phyloP scores from a whole-genome alignment of 2,329 filamentous ascomycete genomes.

The Exophiala sp. region DNA sequence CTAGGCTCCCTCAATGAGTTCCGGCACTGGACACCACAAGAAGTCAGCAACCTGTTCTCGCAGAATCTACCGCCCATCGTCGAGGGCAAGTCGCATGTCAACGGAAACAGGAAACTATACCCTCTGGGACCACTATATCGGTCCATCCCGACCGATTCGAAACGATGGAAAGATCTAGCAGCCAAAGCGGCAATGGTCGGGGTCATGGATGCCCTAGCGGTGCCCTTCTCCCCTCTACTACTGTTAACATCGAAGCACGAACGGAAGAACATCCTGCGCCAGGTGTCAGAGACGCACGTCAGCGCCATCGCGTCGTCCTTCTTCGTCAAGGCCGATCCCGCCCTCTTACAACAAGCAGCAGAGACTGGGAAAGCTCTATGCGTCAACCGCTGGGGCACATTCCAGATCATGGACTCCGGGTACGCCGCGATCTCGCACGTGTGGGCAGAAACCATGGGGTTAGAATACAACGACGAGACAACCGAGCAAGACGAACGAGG shows the following conservation, averaged over 20 bases:
- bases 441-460: background rate
- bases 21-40: background rate
- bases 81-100: background rate
- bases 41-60: background rate
- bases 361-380: background rate
- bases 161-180: background rate
- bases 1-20: background rate
- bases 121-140: background rate
- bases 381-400: background rate
- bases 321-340: background rate
- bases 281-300: background rate
- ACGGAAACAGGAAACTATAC: background rate
- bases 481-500: background rate
- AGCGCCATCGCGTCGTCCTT: background rate
- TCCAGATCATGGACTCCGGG: background rate
- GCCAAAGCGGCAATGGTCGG: background rate
- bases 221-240: background rate
- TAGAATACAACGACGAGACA: background rate
- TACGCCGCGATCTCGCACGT: background rate
- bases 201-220: background rate
- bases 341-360: background rate
- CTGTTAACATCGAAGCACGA: background rate
- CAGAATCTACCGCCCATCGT: background rate
- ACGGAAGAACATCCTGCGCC: background rate
- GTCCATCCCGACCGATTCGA: background rate